Conservation (phyloP, 768 basidiomycete species). For the Collybia mongolica region DNA sequence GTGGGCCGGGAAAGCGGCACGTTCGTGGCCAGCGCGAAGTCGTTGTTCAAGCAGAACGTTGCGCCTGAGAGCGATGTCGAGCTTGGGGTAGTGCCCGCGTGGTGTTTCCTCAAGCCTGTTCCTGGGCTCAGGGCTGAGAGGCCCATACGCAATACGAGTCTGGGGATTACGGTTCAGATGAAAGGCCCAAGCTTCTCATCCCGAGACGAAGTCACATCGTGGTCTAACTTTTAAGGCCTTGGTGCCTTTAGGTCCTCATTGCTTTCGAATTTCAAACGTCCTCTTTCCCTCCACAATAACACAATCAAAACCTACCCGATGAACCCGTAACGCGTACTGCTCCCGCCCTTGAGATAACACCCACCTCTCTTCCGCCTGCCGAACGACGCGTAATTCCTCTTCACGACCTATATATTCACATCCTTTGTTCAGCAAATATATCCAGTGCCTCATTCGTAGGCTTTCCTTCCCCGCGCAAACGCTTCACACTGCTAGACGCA, state of each 20-base stretch:
- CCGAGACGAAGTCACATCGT: conserved; percentile 58
- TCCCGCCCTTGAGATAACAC: too few species aligned
- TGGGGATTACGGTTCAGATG: conserved; percentile 62
- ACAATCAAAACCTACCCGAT: too few species aligned
- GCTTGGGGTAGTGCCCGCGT: conserved; percentile 72
- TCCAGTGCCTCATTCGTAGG: too few species aligned
- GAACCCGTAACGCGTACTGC: too few species aligned
- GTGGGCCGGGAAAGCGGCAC: conserved; percentile 52
- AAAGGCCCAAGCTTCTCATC: conserved; percentile 36
- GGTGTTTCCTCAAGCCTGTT: conserved; percentile 69
- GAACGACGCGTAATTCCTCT: too few species aligned
- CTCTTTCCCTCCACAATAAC: too few species aligned
- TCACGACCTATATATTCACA: too few species aligned
- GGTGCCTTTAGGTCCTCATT: not conserved
- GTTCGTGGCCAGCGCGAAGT: conserved; percentile 30
- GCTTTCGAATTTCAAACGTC: too few species aligned
- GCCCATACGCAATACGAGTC: conserved; percentile 60
- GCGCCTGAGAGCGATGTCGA: conserved; percentile 44
- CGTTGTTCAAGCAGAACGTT: conserved; percentile 35
- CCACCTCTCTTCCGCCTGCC: too few species aligned
- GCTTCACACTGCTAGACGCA: too few species aligned
- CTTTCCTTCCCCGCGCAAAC: too few species aligned
- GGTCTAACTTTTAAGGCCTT: conserved; percentile 62
- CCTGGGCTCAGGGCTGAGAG: conserved; percentile 60
- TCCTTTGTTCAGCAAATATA: too few species aligned